Percentiles rank a stretch among this genome's conserved stretches.
phyloP scores from a whole-genome alignment of 139 green algal genomes.

The Chlamydomonas schloesseri region DNA sequence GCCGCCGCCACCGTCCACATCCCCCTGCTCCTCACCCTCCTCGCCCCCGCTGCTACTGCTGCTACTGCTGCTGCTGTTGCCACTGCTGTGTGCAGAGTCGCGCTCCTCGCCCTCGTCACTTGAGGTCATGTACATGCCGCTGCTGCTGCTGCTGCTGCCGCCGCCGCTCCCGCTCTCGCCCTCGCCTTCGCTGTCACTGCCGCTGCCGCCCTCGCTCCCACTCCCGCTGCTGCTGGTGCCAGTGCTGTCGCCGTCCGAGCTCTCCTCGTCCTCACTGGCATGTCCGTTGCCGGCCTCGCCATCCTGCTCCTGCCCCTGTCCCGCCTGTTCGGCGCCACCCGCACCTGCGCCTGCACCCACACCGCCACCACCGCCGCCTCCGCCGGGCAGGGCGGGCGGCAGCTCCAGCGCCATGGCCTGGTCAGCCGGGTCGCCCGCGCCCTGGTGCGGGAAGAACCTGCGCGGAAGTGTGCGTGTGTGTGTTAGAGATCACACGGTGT shows the following conservation, averaged over 20 bases:
- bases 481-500: too few species aligned
- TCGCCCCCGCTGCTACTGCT: background rate
- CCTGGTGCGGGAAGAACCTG: constrained; percentile 28
- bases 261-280: background rate
- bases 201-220: background rate
- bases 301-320: background rate
- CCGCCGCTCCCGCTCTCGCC: too few species aligned
- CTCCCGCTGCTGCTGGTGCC: background rate
- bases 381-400: constrained; percentile 19
- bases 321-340: too few species aligned
- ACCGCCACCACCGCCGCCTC: too few species aligned
- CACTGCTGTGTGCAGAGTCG: background rate
- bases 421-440: constrained; percentile 9
- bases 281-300: background rate
- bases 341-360: too few species aligned
- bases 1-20: too few species aligned
- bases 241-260: too few species aligned
- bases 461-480: background rate
- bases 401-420: constrained; percentile 35
- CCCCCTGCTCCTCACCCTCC: background rate
- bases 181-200: too few species aligned
- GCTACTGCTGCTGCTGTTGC: background rate
- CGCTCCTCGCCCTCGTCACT: background rate
- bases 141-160: background rate
- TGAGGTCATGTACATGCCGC: background rate